A percentile compares a stretch with the other conserved stretches of the same genome.
Conservation (phyloP, 805 yeast genomes). For the Wickerhamiella qilinensis region DNA sequence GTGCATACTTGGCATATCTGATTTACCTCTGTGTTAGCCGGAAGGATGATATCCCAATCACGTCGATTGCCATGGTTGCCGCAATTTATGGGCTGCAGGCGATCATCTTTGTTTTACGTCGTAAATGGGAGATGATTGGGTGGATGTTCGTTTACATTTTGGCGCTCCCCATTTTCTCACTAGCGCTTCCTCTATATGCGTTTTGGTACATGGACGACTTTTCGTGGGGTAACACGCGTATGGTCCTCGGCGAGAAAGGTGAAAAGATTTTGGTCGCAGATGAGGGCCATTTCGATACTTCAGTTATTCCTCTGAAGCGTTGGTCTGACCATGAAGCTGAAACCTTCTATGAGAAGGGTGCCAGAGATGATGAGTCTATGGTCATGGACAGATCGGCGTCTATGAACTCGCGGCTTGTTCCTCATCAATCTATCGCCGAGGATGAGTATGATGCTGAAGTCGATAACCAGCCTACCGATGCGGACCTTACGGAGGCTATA, state of each 20-base stretch:
- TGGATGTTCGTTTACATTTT: conserved; percentile 41
- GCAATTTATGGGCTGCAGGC: conserved; percentile 45
- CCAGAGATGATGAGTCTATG: conserved; percentile 2
- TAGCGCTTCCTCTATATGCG: conserved; percentile 40
- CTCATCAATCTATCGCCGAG: neutral
- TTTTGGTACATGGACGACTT: conserved; percentile 55
- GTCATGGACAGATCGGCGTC: neutral
- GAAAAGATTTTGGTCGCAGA: conserved; percentile 30
- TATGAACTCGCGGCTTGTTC: neutral
- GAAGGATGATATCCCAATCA: conserved; percentile 34
- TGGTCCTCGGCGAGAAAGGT: conserved; percentile 36
- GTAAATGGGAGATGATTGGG: conserved; percentile 32
- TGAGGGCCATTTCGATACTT: conserved; percentile 40
- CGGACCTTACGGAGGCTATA: conserved; percentile 22
- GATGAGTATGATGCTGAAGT: neutral
- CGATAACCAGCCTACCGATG: conserved; percentile 21
- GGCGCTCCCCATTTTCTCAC: conserved; percentile 44
- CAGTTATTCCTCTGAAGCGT: conserved; percentile 35
- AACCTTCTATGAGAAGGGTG: conserved; percentile 21
- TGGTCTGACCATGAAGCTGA: conserved; percentile 47
- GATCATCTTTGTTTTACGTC: conserved; percentile 31
- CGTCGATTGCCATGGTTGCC: conserved; percentile 39
- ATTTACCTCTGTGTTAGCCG: conserved; percentile 32
- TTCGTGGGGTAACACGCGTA: conserved; percentile 52
- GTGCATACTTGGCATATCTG: conserved; percentile 32